phyloP scores from a whole-genome alignment of 495 filamentous ascomycete species.

The Letharia columbiana region DNA sequence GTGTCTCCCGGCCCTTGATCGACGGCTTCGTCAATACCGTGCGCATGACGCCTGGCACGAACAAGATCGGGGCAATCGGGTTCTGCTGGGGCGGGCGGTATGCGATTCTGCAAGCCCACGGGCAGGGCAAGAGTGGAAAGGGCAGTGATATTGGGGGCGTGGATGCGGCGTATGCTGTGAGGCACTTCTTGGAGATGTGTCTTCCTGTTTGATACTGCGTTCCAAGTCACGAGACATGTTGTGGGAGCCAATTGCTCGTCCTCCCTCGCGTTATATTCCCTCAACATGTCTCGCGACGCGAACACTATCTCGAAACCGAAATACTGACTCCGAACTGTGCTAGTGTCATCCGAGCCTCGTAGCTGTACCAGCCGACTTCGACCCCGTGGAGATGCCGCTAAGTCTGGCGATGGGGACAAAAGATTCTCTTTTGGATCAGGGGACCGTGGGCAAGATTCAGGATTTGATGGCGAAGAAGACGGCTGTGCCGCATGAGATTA shows the following conservation, averaged over 20 bases:
- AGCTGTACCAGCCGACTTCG: conserved; percentile 33
- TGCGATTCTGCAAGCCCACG: conserved; percentile 29
- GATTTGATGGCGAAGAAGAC: conserved; percentile 35
- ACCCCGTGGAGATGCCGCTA: conserved; percentile 29
- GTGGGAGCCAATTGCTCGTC: background rate
- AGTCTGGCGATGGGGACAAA: conserved; percentile 34
- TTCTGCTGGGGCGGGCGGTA: conserved; percentile 40
- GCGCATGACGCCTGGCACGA: conserved; percentile 27
- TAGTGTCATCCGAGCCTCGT: conserved; percentile 32
- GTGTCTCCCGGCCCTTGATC: conserved; percentile 23
- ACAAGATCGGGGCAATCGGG: conserved; percentile 36
- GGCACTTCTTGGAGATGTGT: background rate
- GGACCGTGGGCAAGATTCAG: conserved; percentile 34
- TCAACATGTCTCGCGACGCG: background rate
- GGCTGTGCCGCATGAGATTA: conserved; percentile 30
- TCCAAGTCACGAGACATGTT: background rate
- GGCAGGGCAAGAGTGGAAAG: conserved; percentile 26
- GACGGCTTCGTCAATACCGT: conserved; percentile 29
- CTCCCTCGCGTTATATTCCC: background rate
- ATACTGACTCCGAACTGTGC: background rate
- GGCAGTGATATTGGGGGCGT: conserved; percentile 33
- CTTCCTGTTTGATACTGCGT: background rate
- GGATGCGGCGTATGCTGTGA: conserved; percentile 32
- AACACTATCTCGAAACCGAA: background rate
- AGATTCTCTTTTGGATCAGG: conserved; percentile 36